Conservation (phyloP, 2,329 filamentous ascomycete species). For the Alternaria gansuensis region DNA sequence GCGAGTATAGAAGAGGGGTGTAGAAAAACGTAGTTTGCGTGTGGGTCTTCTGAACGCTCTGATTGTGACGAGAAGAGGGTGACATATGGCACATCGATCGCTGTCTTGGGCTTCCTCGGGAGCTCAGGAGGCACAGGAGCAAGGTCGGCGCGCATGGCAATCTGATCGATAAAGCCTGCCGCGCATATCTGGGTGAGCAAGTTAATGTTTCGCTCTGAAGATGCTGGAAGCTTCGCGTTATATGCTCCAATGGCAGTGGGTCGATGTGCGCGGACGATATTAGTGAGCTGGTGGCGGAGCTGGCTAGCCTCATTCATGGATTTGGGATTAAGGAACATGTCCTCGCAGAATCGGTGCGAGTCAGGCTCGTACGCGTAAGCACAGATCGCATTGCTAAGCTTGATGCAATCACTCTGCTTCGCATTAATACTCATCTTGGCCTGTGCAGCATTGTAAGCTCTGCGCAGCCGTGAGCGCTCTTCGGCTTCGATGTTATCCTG, state of each 20-base stretch:
- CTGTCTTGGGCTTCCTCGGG: slow-evolving; percentile 75
- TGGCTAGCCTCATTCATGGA: slow-evolving; percentile 86
- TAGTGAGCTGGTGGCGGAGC: slow-evolving; percentile 81
- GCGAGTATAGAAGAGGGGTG: slow-evolving; percentile 86
- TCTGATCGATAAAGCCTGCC: slow-evolving; percentile 90
- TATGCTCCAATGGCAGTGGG: slow-evolving; percentile 57
- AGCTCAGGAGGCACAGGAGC: slow-evolving; percentile 68
- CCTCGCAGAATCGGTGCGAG: slow-evolving; percentile 76
- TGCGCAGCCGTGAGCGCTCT: slow-evolving; percentile 70
- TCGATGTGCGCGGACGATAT: slow-evolving; percentile 79
- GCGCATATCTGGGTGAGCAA: slow-evolving; percentile 91
- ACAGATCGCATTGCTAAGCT: slow-evolving; percentile 86
- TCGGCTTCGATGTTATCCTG: slow-evolving; percentile 77
- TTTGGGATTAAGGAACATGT: slow-evolving; percentile 87
- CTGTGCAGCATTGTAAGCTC: slow-evolving; percentile 75
- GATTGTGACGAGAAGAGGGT: slow-evolving; percentile 77
- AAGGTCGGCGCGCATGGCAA: slow-evolving; percentile 91
- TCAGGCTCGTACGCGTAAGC: slow-evolving; percentile 69
- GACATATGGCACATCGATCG: slow-evolving; percentile 90
- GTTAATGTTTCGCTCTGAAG: slow-evolving; percentile 72
- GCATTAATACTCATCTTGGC: slow-evolving; percentile 79
- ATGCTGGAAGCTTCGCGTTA: slow-evolving; percentile 63
- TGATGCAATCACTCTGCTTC: slow-evolving; percentile 85
- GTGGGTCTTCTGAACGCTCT: slow-evolving; percentile 53
- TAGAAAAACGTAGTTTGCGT: slow-evolving; percentile 79